Percentiles rank a stretch among this genome's conserved stretches.
Evolutionary conservation across 257 asterid genomes (phyloP).

Genomic region (Nicotiana tomentosiformis): DNA sequence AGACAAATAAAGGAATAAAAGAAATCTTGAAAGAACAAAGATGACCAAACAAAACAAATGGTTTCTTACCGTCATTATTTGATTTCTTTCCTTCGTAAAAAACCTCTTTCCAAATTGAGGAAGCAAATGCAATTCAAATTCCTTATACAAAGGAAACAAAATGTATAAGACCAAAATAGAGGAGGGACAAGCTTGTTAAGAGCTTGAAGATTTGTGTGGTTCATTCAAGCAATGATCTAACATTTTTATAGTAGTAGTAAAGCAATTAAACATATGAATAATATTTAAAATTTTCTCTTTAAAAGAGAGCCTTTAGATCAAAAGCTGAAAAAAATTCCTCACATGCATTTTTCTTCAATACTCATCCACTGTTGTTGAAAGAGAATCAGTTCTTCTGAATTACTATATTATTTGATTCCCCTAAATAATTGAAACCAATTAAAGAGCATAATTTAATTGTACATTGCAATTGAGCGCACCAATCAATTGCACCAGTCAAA

Average conservation of each 20-base stretch:
- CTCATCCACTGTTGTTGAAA: not conserved
- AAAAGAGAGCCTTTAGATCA: conserved; percentile 1
- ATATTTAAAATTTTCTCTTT: not conserved
- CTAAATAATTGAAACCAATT: conserved; percentile 9
- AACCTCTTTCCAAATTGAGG: not conserved
- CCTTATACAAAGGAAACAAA: not conserved
- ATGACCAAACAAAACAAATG: not conserved
- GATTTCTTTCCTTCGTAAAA: not conserved
- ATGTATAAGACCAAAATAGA: not conserved
- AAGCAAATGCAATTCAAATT: not conserved
- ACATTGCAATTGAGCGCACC: not conserved
- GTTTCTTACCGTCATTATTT: not conserved
- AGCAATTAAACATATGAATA: not conserved
- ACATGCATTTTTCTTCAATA: not conserved
- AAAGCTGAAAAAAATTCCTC: not conserved
- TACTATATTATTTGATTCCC: conserved; percentile 8
- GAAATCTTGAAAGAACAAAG: not conserved
- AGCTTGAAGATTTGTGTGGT: not conserved
- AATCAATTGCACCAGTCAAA: conserved; percentile 5
- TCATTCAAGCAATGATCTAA: not conserved
- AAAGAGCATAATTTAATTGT: not conserved
- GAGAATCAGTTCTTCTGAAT: conserved; percentile 2
- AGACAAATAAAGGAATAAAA: not conserved
- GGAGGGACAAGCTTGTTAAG: not conserved
- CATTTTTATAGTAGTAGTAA: conserved; percentile 1